Evolutionary conservation across 805 yeast species (phyloP), one percentile per base, ranked within the genome.

Genomic region (Nakazawaea wyomingensis): DNA sequence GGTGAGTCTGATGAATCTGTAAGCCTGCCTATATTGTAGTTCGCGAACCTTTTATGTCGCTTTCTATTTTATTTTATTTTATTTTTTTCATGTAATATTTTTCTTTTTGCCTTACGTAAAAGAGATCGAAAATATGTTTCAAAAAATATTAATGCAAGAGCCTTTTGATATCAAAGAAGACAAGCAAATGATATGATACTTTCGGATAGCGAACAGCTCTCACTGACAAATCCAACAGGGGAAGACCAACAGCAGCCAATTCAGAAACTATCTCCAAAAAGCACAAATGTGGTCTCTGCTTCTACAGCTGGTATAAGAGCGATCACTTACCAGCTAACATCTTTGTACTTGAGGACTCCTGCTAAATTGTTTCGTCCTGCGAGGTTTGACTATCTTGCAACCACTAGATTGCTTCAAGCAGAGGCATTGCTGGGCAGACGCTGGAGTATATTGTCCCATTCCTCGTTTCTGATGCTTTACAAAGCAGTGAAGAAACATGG

Each of bases 351-450:
- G 34, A 71, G 97, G 45, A 85, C 95, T 1, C 82, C 82, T 1
- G 84, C 88, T 34, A 90, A 91, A 65, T 69, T 90, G 18, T 91
- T 91, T 60, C 69, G 96, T 28, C 98, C 98, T 1, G 81, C 96
- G 4, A 66, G 97, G 32, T 85, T 91, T 48, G 98, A 91, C 59
- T 88, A 86, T 54, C 66, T 87, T 56, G 85, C 85, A 6, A 75
- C 80, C 43, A 77, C 83, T 1, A 63, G 89, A 40, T 75, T 76
- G 5, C 54, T 68, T 22, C 60, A 68, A 39, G 72, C 71, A 39
- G 76, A 76, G 28, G 69, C 68, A 35, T 56, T 72, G 14, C 60
- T 60, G 30, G 52, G 64, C 14, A 71, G 72, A 48, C 79, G 82
- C 1, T 78, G 76, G 64, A 68, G 68, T 32, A 64, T 73, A 37